Evolutionary conservation across 148 eudicot genomes (phyloP), one percentile per base, ranked within the genome.

Genomic region (Cornus kousa): DNA sequence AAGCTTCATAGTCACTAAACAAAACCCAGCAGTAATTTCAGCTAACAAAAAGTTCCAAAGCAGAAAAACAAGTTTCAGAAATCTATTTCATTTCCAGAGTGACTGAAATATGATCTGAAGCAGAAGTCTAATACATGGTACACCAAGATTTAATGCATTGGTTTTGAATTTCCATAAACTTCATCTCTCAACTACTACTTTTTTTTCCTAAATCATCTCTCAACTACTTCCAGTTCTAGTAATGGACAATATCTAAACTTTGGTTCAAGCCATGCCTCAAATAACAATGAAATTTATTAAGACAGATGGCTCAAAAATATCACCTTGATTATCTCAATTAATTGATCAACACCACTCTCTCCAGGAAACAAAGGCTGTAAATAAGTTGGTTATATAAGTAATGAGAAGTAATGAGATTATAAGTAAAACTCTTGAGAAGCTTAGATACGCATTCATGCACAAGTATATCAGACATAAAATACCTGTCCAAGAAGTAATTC

Each of bases 401-500:
- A 57, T 22, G 28, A 24, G 39, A 60, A 16, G 62, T 6, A 65
- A 48, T 24, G 59, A 12, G 16, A 31, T 10, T 68, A 28, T 11
- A 71, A 70, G 72, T n/a, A 39, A 9, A n/a, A 74, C 72, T 68
- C 37, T 31, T 66, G 33, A 46, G 17, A 12, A 77, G 62, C 43
- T 69, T 9, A 3, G 6, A 13, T 3, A 71, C 53, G 74, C 78
- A 60, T 43, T 80, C 24, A 9, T 31, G 5, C 62, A 76, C 78
- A 60, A 33, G 82, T 16, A 19, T 28, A 3, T 12, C 53, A 76
- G 19, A 53, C 17, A 1, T 32, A 68, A 73, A 82, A 71, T 72
- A 89, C 98, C 98, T 92, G 92, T 48, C 98, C 98, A 74, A 94
- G 98, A 82, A 94, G 95, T 86, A 94, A 85, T 84, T 94, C 98